Base-by-base conservation (phyloP, 176 grass and related monocot species). In the Rhynchospora breviuscula region DNA sequence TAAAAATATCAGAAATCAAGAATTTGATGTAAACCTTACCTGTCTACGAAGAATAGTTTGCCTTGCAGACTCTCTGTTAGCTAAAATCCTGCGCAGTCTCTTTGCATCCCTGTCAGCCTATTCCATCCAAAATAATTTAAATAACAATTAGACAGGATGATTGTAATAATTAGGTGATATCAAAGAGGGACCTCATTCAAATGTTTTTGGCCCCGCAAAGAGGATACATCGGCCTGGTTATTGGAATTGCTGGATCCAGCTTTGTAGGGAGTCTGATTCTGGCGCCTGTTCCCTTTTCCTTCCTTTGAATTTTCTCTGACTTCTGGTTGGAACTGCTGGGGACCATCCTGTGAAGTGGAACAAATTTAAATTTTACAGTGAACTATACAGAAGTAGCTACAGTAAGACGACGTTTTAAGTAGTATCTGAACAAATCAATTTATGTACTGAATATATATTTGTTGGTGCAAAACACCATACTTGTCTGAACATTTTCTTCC, bases 1-100 rank as follows among this genome's bases (percentile, higher is more conserved):
- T 26, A 13, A 75, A 51, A 0, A 26, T 26, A 75, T 14, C 8
- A 53, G 9, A 52, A 29, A 7, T 69, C 7, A 19, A 48, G 15
- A 60, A 60, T 70, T 29, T 19, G 10, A 45, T 17, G 3, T 54
- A 12, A 23, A 43, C 63, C 72, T 80, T 44, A 92, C 93, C 87
- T 96, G 93, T 12, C 93, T 86, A 31, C 89, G 85, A 45, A 89
- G 85, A 57, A 93, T 93, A 45, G 94, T 93, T 29, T 90, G 89
- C 52, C 91, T 85, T 13, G 94, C 94, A 3, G 94, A 91, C 43
- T 93, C 91, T 74, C 94, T 81, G 81, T 97, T 97, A 15, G 94
- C 94, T 62, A 97, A 88, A 80, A 97, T 82, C 48, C 94, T 85
- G 31, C 89, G 89, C 61, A 90, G 65, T 90, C 87, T 88, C 84